Evolutionary conservation across 495 filamentous ascomycete genomes (phyloP), one percentile per base, ranked within the genome.

Genomic region (Aspergillus bridgeri): DNA sequence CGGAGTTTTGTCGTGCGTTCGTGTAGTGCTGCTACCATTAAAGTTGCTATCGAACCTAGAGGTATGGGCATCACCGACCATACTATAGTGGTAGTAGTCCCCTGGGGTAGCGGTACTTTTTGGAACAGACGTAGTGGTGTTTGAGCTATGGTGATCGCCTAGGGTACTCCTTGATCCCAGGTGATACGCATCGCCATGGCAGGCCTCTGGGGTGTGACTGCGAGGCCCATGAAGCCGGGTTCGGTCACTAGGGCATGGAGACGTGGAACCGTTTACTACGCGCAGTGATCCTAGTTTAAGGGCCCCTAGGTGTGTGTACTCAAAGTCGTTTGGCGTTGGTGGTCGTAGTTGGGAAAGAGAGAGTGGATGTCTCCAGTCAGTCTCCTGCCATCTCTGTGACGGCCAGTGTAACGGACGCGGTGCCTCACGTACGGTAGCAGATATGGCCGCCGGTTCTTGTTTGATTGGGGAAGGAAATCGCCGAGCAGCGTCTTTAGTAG

Each of bases 231-330:
- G 60, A 1, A 71, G 50, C 20, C 66, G 65, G 25, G 61, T 62
- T 9, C 69, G 72, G 21, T 76, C 69, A 43, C 72, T 74, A n/a
- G 73, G 65, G 43, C 69, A 75, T 2, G 79, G 77, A 17, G 77
- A 80, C 22, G 61, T 58, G 47, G 73, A 74, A 8, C 73, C 73
- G 56, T 82, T 82, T 2, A 80, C 79, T 3, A 82, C 74, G 15
- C 78, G 73, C 48, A 82, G 55, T 15, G 78, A 80, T 18, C 79
- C 79, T 19, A 80, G 53, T 44, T 76, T 76, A 22, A 82, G 65
- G 2, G 75, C 75, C 29, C 78, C 78, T 18, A 82, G 57, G 57
- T 82, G 76, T n/a, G 75, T 75, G 56, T 79, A 79, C 21, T 71
- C 72, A 25, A 77, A 63, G 48, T 74, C 75, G 21, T 58, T 65